phyloP scores from a whole-genome alignment of 257 asterid genomes.

The Cynanchum wilfordii region DNA sequence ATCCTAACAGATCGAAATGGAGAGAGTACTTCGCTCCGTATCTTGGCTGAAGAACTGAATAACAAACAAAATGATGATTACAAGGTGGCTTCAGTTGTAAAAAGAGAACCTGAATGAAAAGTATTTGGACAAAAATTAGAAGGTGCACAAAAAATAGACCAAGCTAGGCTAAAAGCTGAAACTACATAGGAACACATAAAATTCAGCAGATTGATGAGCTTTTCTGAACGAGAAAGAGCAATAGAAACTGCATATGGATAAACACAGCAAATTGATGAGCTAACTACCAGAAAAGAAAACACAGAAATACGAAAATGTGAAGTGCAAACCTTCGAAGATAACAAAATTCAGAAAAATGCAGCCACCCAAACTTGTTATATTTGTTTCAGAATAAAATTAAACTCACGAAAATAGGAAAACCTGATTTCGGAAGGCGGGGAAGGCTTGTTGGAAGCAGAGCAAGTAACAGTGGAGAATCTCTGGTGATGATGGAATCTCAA shows the following conservation, averaged over 20 bases:
- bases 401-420: slow-evolving; percentile 6
- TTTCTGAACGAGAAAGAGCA: neutral
- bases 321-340: neutral
- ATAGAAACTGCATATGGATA: neutral
- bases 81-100: slow-evolving; percentile 21
- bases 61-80: slow-evolving; percentile 30
- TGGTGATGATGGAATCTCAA: neutral
- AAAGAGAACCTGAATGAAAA: slow-evolving; percentile 15
- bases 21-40: slow-evolving; percentile 85
- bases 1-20: slow-evolving; percentile 88
- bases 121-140: slow-evolving; percentile 2
- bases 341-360: neutral
- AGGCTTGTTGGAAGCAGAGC: slow-evolving; percentile 28
- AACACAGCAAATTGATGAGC: neutral
- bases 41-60: slow-evolving; percentile 80
- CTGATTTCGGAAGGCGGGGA: slow-evolving; percentile 27
- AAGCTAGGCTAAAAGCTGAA: slow-evolving; percentile 8
- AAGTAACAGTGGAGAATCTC: slow-evolving; percentile 5
- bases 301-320: too few species aligned
- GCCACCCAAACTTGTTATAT: neutral
- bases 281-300: neutral
- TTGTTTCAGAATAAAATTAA: neutral
- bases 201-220: neutral
- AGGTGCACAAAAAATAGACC: slow-evolving; percentile 5
- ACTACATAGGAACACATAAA: neutral